Conservation (phyloP, 352 stramenopile genomes). For the Hyaloperonospora arabidopsidis region DNA sequence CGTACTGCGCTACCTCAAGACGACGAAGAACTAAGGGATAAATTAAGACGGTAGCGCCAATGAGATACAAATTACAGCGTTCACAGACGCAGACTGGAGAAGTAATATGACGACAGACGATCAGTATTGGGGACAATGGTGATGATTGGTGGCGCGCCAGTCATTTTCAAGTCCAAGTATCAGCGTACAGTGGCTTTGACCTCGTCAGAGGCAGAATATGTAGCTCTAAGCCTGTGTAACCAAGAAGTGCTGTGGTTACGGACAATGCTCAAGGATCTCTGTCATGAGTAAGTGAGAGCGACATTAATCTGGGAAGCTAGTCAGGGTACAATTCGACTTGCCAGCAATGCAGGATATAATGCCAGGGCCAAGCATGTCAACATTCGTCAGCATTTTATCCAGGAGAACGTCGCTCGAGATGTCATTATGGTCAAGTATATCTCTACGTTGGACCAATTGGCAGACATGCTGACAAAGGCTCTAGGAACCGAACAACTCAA, state of each 20-base stretch:
- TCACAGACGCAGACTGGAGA: background rate
- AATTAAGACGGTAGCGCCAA: background rate
- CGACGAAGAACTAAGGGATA: too few species aligned
- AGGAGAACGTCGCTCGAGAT: background rate
- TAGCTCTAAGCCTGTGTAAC: background rate
- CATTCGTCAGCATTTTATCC: background rate
- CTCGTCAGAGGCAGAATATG: background rate
- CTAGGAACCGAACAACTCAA: background rate
- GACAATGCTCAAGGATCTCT: too few species aligned
- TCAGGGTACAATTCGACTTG: too few species aligned
- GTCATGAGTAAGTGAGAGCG: too few species aligned
- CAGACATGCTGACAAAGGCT: background rate
- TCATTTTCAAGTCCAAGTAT: background rate
- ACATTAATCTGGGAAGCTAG: too few species aligned
- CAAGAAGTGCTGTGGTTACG: too few species aligned
- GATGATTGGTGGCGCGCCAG: background rate
- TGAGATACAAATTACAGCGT: background rate
- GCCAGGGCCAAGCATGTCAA: too few species aligned
- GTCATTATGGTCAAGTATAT: background rate
- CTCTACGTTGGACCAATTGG: background rate
- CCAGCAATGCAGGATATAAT: too few species aligned
- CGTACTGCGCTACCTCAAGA: too few species aligned
- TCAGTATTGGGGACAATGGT: background rate
- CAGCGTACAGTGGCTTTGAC: background rate
- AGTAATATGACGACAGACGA: background rate